Evolutionary conservation across 345 rosid genomes (phyloP).

Genomic region (Melaleuca alternifolia): DNA sequence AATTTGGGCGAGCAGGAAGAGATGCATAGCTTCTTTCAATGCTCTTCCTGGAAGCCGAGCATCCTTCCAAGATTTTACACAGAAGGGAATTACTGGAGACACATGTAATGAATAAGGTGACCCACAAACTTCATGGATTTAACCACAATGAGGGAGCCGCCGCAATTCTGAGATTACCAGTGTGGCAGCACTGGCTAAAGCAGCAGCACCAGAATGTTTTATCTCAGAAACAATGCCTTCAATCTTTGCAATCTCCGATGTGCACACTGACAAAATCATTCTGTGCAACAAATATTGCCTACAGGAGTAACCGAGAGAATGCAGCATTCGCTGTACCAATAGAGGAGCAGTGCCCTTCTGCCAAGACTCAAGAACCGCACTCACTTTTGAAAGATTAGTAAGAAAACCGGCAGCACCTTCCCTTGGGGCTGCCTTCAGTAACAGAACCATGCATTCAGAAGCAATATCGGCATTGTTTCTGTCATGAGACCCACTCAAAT

Average conservation of each 20-base stretch:
- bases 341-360: slow-evolving; percentile 27
- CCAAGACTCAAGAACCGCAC: slow-evolving; percentile 53
- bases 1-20: background rate
- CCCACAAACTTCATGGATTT: background rate
- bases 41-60: background rate
- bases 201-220: slow-evolving; percentile 37
- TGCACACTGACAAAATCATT: slow-evolving; percentile 73
- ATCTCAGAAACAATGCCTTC: slow-evolving; percentile 52
- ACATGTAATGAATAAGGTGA: background rate
- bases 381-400: slow-evolving; percentile 70
- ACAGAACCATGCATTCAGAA: slow-evolving; percentile 69
- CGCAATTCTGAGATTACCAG: slow-evolving; percentile 57
- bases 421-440: slow-evolving; percentile 81
- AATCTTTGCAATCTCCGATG: slow-evolving; percentile 47
- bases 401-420: slow-evolving; percentile 84
- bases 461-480: slow-evolving; percentile 52
- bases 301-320: slow-evolving; percentile 71
- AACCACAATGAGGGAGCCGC: slow-evolving; percentile 59
- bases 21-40: background rate
- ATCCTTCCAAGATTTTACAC: background rate
- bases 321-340: slow-evolving; percentile 61
- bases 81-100: background rate
- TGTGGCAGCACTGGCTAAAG: slow-evolving; percentile 47
- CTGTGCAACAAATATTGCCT: slow-evolving; percentile 74
- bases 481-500: slow-evolving; percentile 38